phyloP scores from a whole-genome alignment of 768 basidiomycete genomes.

The Pilatotrama ljubarskyi region DNA sequence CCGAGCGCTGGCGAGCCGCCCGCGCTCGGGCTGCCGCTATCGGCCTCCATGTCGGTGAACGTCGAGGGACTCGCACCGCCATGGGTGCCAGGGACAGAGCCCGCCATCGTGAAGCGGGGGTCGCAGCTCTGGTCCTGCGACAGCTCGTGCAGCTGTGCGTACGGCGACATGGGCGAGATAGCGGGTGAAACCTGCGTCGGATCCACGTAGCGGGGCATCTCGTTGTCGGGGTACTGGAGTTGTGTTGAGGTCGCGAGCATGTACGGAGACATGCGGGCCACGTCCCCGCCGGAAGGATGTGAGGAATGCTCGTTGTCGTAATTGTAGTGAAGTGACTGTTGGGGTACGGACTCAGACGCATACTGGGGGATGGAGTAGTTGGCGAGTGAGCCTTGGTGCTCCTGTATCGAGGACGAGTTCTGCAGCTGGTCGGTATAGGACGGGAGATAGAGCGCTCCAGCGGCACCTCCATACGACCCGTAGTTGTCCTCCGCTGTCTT shows the following conservation, averaged over 20 bases:
- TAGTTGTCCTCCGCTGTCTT: constrained; percentile 1
- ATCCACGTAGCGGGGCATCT: constrained; percentile 22
- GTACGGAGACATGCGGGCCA: constrained; percentile 10
- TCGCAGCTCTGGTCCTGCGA: constrained; percentile 18
- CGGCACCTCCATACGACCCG: not conserved
- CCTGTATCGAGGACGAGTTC: not conserved
- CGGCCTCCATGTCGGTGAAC: constrained; percentile 1
- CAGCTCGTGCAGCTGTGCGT: constrained; percentile 16
- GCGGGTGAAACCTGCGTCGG: constrained; percentile 23
- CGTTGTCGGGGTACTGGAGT: constrained; percentile 17
- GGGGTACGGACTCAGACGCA: not conserved
- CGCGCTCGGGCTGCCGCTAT: constrained; percentile 12
- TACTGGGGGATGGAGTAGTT: constrained; percentile 4
- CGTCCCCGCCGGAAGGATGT: not conserved
- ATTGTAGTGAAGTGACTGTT: constrained; percentile 3
- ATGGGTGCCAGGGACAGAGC: not conserved
- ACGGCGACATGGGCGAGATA: constrained; percentile 19
- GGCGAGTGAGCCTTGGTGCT: constrained; percentile 1
- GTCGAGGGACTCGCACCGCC: constrained; percentile 1
- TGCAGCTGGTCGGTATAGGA: constrained; percentile 9
- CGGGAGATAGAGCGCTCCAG: constrained; percentile 7
- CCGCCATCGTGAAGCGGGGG: constrained; percentile 21
- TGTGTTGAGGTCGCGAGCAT: constrained; percentile 2
- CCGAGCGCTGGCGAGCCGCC: constrained; percentile 15
- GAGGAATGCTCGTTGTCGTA: constrained; percentile 6